A percentile compares a stretch with the other conserved stretches of the same genome.
phyloP scores from a whole-genome alignment of 2,329 filamentous ascomycete species.

The Monilinia fructicola region DNA sequence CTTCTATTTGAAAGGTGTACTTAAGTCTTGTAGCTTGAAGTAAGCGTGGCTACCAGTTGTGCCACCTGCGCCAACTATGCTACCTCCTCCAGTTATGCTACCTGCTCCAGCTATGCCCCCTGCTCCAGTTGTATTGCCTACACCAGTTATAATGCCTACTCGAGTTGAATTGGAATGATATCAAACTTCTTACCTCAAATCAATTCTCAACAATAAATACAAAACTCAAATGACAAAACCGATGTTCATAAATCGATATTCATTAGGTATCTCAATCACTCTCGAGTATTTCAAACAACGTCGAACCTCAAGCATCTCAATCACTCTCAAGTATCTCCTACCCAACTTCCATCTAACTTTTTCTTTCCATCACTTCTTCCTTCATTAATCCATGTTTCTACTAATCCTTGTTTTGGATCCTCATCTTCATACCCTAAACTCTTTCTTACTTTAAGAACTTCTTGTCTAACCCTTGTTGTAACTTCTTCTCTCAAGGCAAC shows the following conservation, averaged over 20 bases:
- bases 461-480: constrained; percentile 71
- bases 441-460: constrained; percentile 75
- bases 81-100: too few relatives aligned
- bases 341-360: constrained; percentile 30
- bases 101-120: too few relatives aligned
- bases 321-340: constrained; percentile 23
- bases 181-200: not conserved
- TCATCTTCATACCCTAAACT: constrained; percentile 71
- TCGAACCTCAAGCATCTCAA: too few relatives aligned
- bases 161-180: too few relatives aligned
- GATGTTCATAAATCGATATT: not conserved
- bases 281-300: constrained; percentile 13
- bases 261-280: not conserved
- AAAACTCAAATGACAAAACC: not conserved
- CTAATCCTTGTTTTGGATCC: constrained; percentile 72
- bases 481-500: constrained; percentile 76
- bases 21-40: too few relatives aligned
- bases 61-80: too few relatives aligned
- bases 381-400: constrained; percentile 72
- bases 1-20: too few relatives aligned
- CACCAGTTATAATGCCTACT: too few relatives aligned
- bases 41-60: too few relatives aligned
- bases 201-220: not conserved
- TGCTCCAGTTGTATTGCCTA: too few relatives aligned
- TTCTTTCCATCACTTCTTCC: constrained; percentile 24